Percentiles rank a stretch among this genome's conserved stretches.
phyloP scores from a whole-genome alignment of 176 grass and related monocot genomes.

The Alopecurus myosuroides region DNA sequence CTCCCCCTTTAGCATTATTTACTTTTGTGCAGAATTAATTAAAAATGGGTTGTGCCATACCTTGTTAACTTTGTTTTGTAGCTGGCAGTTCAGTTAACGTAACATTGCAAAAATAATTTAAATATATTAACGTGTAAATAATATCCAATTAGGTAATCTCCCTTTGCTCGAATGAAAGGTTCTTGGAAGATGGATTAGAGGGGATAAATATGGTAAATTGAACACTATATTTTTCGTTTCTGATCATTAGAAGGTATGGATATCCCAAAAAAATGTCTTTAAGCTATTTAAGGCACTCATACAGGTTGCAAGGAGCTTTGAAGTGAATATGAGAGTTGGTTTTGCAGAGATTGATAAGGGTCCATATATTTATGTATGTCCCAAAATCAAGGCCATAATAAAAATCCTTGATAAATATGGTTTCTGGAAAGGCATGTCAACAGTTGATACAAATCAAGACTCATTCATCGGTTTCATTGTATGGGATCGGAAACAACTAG shows the following conservation, averaged over 20 bases:
- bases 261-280: background rate
- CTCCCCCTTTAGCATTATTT: background rate
- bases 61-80: background rate
- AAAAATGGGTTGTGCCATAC: background rate
- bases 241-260: background rate
- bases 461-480: constrained; percentile 41
- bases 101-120: background rate
- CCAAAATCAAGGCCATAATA: constrained; percentile 36
- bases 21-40: too few species aligned
- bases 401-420: constrained; percentile 41
- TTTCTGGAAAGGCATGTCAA: constrained; percentile 40
- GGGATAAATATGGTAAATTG: constrained; percentile 32
- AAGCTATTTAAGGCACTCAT: background rate
- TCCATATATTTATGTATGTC: constrained; percentile 44
- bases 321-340: constrained; percentile 40
- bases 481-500: constrained; percentile 17
- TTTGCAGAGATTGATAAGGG: constrained; percentile 33
- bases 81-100: background rate
- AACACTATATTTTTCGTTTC: constrained; percentile 14
- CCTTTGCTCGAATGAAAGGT: constrained; percentile 33
- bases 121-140: background rate
- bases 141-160: constrained; percentile 32
- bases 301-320: constrained; percentile 32
- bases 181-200: constrained; percentile 28
- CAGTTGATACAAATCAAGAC: constrained; percentile 33